These are phyloP conservation scores for Verticillium dahliae DNA, from an alignment of 2,329 filamentous ascomycete genomes.

Conservation along the genomic window DNA sequence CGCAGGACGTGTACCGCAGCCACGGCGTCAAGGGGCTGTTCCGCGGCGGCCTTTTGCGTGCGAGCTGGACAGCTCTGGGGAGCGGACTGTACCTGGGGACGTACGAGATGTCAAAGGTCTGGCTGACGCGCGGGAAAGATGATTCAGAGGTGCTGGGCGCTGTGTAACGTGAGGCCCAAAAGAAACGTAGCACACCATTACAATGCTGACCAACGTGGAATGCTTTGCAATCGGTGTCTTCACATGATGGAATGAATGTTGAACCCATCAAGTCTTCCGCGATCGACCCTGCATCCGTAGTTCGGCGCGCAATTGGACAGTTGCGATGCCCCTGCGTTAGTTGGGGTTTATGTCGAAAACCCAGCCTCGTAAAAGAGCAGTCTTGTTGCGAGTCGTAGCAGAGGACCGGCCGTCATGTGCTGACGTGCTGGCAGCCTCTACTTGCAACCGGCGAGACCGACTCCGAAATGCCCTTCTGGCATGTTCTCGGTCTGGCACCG, in stretches of 20 bases:
- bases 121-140: conserved; percentile 41
- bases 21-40: conserved; percentile 71
- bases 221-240: background rate
- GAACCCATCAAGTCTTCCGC: background rate
- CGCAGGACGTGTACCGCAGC: conserved; percentile 57
- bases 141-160: conserved; percentile 12
- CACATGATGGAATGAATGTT: background rate
- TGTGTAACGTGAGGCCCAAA: background rate
- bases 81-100: conserved; percentile 80
- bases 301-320: background rate
- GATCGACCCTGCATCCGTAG: background rate
- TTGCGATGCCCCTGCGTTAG: background rate
- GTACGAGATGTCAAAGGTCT: conserved; percentile 74
- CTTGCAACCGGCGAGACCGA: conserved; percentile 9
- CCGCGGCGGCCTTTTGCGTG: conserved; percentile 66
- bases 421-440: background rate
- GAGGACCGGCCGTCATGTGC: background rate
- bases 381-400: background rate
- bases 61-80: conserved; percentile 74
- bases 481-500: background rate
- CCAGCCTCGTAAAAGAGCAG: background rate
- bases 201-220: background rate
- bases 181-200: too few species aligned
- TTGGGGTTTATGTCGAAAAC: background rate
- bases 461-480: conserved; percentile 5